A percentile compares a stretch with the other conserved stretches of the same genome.
Conservation (phyloP, 2,329 filamentous ascomycete species). For the Tolypocladium guangdongense region DNA sequence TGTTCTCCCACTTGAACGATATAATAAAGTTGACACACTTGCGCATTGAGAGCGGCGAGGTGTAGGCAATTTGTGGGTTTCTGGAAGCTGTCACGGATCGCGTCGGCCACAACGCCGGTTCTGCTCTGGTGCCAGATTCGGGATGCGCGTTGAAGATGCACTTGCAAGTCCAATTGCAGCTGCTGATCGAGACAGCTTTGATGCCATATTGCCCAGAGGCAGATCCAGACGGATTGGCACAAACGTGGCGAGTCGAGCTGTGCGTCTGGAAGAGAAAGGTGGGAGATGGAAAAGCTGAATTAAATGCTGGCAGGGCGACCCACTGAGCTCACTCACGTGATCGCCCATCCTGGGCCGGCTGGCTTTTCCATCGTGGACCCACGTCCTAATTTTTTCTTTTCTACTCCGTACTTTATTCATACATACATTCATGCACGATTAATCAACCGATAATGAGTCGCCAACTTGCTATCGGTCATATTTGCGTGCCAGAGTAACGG, state of each 20-base stretch:
- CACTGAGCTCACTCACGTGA: neutral
- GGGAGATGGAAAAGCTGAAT: neutral
- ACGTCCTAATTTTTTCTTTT: constrained; percentile 8
- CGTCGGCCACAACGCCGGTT: neutral
- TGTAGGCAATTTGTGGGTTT: constrained; percentile 51
- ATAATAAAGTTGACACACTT: constrained; percentile 46
- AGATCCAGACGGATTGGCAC: neutral
- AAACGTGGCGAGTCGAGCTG: neutral
- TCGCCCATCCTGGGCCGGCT: neutral
- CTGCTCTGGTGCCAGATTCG: neutral
- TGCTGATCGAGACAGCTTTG: neutral
- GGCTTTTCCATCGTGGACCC: neutral
- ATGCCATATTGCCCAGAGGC: neutral
- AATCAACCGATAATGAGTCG: constrained; percentile 47
- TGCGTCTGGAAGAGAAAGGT: neutral
- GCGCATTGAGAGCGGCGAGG: constrained; percentile 46
- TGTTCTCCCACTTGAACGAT: constrained; percentile 53
- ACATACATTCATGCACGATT: constrained; percentile 41
- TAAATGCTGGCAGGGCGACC: neutral
- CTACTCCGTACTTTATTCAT: constrained; percentile 24
- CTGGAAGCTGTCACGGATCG: neutral
- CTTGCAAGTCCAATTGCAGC: neutral
- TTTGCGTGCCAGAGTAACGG: constrained; percentile 46
- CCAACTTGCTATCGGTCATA: constrained; percentile 47
- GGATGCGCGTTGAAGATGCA: neutral